Base-by-base conservation (phyloP, 2,329 filamentous ascomycete genomes). In the Furcasterigmium sp. region DNA sequence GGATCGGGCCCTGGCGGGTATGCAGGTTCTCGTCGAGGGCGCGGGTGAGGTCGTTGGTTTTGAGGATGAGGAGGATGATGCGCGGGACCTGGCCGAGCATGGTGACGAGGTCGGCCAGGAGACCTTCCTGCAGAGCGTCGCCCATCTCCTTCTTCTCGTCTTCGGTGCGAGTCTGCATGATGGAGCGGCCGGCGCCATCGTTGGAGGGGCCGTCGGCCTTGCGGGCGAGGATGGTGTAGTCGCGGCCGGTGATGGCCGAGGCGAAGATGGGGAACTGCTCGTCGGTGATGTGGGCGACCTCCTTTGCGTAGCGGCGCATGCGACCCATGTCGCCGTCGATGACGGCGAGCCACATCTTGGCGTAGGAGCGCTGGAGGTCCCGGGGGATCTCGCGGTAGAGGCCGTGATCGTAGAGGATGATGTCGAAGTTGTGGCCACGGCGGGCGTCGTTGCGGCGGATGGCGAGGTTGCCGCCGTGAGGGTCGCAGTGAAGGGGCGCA, bases 291-390 rank as follows among this genome's bases (percentile, higher is more conserved):
- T 89, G 89, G 3, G 91, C 93, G 3, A 97, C 89, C 57, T 95
- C 87, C 53, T 84, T 79, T 2, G 91, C 85, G 61, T 95, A 95
- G 55, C 84, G 82, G 52, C 89, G 85, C 93, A 98, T 98, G 17
- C 75, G 73, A 3, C 75, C 66, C 66, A 95, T 84, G 57, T 98
- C 88, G 1, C 86, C 85, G 53, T 97, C 88, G 41, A 98, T 85
- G 19, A 98, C 88, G 5, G 93, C 91, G 10, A 98, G 81, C 93
- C 93, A 98, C 61, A 98, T 85, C 64, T 96, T 95, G 41, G 93
- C 93, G 56, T 98, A 98, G 15, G 85, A 87, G 19, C 90, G 81
- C 41, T 90, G 84, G 21, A 96, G 67, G 2, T 80, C 68, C 44
- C 82, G 71, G 0, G 91, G 87, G 41, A 97, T 97, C 53, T 95